Evolutionary conservation across 345 rosid species (phyloP).

Genomic region (Citropsis articulata): DNA sequence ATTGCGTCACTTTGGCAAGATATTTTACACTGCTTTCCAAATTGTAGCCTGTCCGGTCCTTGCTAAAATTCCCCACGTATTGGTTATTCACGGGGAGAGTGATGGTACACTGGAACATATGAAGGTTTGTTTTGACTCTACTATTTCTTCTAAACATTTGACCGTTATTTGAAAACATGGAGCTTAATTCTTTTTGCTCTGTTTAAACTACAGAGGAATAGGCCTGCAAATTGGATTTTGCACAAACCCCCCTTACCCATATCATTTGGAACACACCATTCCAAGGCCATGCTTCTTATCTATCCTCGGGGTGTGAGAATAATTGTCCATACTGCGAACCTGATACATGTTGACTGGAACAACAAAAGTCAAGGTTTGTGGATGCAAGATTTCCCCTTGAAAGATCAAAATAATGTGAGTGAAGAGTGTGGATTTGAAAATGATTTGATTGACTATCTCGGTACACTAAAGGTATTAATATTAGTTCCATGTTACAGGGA

Average conservation of each 20-base stretch:
- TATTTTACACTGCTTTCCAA: conserved; percentile 7
- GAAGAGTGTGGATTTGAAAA: conserved; percentile 66
- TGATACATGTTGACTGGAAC: conserved; percentile 94
- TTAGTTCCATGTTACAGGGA: background rate
- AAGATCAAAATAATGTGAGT: conserved; percentile 47
- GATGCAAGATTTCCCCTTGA: conserved; percentile 99
- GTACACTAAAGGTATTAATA: conserved; percentile 63
- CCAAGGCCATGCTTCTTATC: conserved; percentile 87
- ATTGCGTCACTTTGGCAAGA: background rate
- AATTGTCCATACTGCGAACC: conserved; percentile 87
- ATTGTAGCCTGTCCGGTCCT: conserved; percentile 75
- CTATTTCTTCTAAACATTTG: background rate
- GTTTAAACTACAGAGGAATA: conserved; percentile 54
- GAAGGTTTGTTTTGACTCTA: conserved; percentile 52
- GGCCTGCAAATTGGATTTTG: conserved; percentile 76
- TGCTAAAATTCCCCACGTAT: conserved; percentile 61
- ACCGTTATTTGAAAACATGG: background rate
- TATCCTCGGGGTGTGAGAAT: conserved; percentile 80
- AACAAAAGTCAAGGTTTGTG: conserved; percentile 96
- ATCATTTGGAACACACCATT: conserved; percentile 90
- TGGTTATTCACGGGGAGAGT: conserved; percentile 92
- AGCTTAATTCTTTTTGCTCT: conserved; percentile 13
- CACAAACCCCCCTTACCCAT: conserved; percentile 92
- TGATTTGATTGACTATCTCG: conserved; percentile 83
- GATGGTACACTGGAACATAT: conserved; percentile 67